Evolutionary conservation across 805 yeast species (phyloP).

Genomic region (Tetrapisispora phaffii): DNA sequence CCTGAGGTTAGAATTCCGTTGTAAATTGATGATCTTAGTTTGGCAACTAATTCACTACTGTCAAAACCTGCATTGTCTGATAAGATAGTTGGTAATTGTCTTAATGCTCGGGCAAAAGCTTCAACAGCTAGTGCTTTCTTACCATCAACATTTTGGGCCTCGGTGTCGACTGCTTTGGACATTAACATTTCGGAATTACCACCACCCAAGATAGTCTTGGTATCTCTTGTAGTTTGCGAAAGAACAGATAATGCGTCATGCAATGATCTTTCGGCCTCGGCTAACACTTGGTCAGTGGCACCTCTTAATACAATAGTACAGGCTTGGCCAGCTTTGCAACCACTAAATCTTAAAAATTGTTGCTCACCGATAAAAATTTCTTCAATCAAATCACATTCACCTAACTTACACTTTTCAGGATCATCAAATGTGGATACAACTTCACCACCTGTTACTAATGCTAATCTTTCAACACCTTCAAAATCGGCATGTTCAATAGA

Average conservation of each 20-base stretch:
- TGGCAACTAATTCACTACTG: constrained; percentile 83
- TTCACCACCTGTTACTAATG: constrained; percentile 96
- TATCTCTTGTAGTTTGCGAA: constrained; percentile 87
- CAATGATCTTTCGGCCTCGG: constrained; percentile 92
- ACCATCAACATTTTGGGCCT: constrained; percentile 86
- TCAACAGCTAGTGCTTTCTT: constrained; percentile 91
- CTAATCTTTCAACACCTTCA: constrained; percentile 93
- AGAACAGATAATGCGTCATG: constrained; percentile 95
- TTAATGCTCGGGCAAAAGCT: constrained; percentile 84
- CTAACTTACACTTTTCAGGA: constrained; percentile 78
- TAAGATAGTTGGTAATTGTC: constrained; percentile 89
- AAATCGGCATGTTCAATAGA: constrained; percentile 97
- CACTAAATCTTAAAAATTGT: constrained; percentile 82
- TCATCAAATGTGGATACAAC: constrained; percentile 93
- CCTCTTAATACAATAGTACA: constrained; percentile 94
- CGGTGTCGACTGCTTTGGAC: constrained; percentile 93
- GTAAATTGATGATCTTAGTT: constrained; percentile 74
- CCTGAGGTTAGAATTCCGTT: constrained; percentile 90
- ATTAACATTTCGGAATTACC: constrained; percentile 93
- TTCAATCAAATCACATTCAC: constrained; percentile 82
- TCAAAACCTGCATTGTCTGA: constrained; percentile 98
- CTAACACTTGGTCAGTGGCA: constrained; percentile 92
- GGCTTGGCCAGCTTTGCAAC: constrained; percentile 90
- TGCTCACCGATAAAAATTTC: constrained; percentile 92
- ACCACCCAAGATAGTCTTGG: constrained; percentile 88